A percentile compares a stretch with the other conserved stretches of the same genome.
phyloP scores from a whole-genome alignment of 1,139 yeast species.

The Zygosaccharomyces sapae region DNA sequence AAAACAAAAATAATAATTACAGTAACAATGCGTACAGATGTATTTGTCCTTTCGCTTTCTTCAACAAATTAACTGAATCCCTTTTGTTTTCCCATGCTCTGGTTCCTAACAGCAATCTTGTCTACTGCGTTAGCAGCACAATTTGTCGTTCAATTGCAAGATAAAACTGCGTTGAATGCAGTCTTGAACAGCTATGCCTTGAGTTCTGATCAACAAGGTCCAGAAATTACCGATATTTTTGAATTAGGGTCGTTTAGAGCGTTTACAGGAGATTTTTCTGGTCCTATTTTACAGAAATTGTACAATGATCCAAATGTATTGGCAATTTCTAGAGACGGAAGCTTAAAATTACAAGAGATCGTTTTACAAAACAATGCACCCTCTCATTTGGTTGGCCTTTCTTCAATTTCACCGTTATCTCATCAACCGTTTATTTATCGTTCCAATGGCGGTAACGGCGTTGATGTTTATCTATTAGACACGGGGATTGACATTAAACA shows the following conservation, averaged over 20 bases:
- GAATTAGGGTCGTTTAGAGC: constrained; percentile 31
- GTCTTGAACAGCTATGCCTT: background rate
- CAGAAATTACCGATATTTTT: constrained; percentile 16
- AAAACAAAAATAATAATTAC: background rate
- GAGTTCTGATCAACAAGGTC: background rate
- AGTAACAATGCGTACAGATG: no score
- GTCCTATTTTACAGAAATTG: constrained; percentile 20
- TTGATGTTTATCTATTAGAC: constrained; percentile 43
- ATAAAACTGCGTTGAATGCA: background rate
- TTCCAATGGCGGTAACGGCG: constrained; percentile 41
- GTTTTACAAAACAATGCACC: constrained; percentile 43
- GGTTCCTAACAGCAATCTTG: background rate
- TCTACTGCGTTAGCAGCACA: constrained; percentile 7
- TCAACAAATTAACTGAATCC: background rate
- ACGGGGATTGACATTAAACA: constrained; percentile 42
- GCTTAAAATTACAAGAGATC: constrained; percentile 29
- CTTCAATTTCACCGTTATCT: constrained; percentile 23
- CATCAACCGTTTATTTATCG: constrained; percentile 29
- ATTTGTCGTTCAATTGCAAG: constrained; percentile 15
- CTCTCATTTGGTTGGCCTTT: constrained; percentile 38
- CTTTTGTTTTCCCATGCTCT: background rate
- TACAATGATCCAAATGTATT: constrained; percentile 27
- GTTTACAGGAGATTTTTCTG: constrained; percentile 30
- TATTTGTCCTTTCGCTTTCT: background rate
- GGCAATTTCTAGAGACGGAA: constrained; percentile 33